phyloP scores from a whole-genome alignment of 1,139 yeast genomes.

The Taphrina wiesneri region DNA sequence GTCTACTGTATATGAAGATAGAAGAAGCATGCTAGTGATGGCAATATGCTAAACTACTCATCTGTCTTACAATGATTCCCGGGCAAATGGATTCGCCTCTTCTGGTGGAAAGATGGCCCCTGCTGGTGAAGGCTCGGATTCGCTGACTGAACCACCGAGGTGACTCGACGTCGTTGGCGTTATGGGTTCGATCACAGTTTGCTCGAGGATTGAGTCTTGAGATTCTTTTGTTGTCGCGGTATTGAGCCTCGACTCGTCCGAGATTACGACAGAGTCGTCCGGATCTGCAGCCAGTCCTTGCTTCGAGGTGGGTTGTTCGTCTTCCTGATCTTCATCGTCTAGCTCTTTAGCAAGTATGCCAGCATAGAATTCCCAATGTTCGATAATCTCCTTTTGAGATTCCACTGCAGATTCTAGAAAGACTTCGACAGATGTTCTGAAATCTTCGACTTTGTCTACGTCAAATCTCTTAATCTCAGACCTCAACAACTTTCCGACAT shows the following conservation, averaged over 20 bases:
- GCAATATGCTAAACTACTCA: not conserved
- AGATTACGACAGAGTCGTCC: not conserved
- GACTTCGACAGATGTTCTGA: slow-evolving; percentile 85
- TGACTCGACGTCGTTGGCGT: not conserved
- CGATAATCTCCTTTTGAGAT: slow-evolving; percentile 66
- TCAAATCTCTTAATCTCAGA: slow-evolving; percentile 71
- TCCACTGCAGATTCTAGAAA: slow-evolving; percentile 89
- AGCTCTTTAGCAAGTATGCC: slow-evolving; percentile 17
- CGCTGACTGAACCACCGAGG: not conserved
- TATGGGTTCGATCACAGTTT: slow-evolving; percentile 2
- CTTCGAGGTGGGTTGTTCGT: slow-evolving; percentile 14
- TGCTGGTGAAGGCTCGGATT: not conserved
- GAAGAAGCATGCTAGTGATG: not conserved
- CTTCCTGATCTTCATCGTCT: slow-evolving; percentile 38
- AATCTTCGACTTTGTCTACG: slow-evolving; percentile 74
- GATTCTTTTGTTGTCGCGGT: not conserved
- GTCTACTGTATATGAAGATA: not conserved
- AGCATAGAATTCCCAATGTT: slow-evolving; percentile 42
- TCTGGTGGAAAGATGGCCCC: slow-evolving; percentile 17
- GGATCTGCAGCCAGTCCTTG: not conserved
- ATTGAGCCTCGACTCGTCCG: not conserved
- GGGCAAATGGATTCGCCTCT: slow-evolving; percentile 31
- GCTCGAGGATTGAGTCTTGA: not conserved
- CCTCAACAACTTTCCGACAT: slow-evolving; percentile 64
- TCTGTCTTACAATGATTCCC: slow-evolving; percentile 3